Evolutionary conservation across 352 stramenopile genomes (phyloP), one percentile per base, ranked within the genome.

Genomic region (Phytophthora colocasiae): DNA sequence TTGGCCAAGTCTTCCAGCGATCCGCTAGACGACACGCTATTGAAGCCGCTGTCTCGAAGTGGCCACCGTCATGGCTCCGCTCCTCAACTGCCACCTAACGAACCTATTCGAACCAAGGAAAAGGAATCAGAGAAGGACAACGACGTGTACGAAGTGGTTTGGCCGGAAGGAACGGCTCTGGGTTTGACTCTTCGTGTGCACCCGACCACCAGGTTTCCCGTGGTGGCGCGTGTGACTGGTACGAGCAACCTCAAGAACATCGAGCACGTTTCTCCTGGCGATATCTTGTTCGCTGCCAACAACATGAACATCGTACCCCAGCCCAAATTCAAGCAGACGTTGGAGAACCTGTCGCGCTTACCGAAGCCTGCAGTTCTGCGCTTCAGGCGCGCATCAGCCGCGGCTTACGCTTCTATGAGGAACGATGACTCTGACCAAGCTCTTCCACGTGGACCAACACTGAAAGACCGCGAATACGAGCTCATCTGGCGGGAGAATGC

Each of bases 401-500:
- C 79, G 6, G 53, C 66, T 0, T 67, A 72, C 51, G 75, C 69
- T 66, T 40, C 67, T n/a, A 17, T 53, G 32, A 73, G 75, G 3
- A 58, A 46, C 0, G 80, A 91, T 1, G 80, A 91, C 1, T 66
- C 57, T 7, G 80, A 92, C 52, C 70, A 81, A 31, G 43, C 63
- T 11, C 56, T 92, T 26, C 80, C 78, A 7, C 83, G 83, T 24
- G 83, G 81, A 7, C 82, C 81, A n/a, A 22, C 69, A 4, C 58
- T 93, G 36, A 87, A 84, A 17, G 83, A 92, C 29, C 66, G 76
- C 22, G 86, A 95, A 63, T 96, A 92, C 63, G 88, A 94, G 48
- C 75, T 95, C 15, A 83, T 95, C 40, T 96, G 88, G 88, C 74
- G 85, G 19, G 88, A 96, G 44, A 93, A 88, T 65, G 81, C 83